phyloP scores from a whole-genome alignment of 2,329 filamentous ascomycete species.

The Colletotrichum higginsianum region DNA sequence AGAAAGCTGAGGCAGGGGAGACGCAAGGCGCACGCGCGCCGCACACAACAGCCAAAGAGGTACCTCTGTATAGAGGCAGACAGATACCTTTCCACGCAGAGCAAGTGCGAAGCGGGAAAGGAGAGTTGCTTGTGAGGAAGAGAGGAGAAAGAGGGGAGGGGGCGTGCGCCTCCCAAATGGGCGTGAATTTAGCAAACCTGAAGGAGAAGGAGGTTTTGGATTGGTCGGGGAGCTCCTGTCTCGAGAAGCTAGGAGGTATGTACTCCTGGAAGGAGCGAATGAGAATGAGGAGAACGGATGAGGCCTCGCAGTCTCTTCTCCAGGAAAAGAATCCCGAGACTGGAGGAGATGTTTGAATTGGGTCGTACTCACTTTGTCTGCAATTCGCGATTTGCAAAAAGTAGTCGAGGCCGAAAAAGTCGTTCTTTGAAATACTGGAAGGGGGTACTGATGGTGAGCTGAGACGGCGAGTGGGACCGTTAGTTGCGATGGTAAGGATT shows the following conservation, averaged over 20 bases:
- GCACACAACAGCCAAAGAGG: slow-evolving; percentile 1
- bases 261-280: not conserved
- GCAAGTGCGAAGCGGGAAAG: slow-evolving; percentile 27
- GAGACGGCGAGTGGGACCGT: slow-evolving; percentile 37
- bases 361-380: not conserved
- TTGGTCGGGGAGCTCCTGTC: slow-evolving; percentile 9
- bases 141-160: not conserved
- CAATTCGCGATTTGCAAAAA: not conserved
- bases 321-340: not conserved
- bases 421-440: not conserved
- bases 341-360: not conserved
- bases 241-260: slow-evolving; percentile 19
- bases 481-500: slow-evolving; percentile 7
- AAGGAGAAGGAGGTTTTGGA: not conserved
- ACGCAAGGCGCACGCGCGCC: slow-evolving; percentile 14
- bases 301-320: not conserved
- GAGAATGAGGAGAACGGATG: not conserved
- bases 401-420: not conserved
- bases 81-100: slow-evolving; percentile 10
- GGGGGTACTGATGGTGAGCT: slow-evolving; percentile 21
- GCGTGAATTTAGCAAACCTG: slow-evolving; percentile 18
- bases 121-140: slow-evolving; percentile 11
- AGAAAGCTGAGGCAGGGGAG: slow-evolving; percentile 26
- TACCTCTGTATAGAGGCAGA: no score
- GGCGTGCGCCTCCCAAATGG: slow-evolving; percentile 20